Base-by-base conservation (phyloP, 2,329 filamentous ascomycete species). In the Scytalidium sp. region DNA sequence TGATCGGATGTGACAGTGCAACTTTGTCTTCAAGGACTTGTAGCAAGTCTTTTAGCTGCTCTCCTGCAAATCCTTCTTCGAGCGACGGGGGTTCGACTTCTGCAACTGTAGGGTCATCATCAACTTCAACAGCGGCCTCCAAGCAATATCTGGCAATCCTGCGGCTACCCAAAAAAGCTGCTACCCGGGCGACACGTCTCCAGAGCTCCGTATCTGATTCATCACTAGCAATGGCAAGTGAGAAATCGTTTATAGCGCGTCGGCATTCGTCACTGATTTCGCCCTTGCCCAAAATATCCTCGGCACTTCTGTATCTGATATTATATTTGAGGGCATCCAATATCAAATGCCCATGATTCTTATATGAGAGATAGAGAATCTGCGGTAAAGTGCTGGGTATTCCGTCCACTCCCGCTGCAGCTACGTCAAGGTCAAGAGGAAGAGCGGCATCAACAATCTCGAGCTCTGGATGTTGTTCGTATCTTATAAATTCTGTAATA, bases 341-440 rank as follows among this genome's bases (percentile, higher is more conserved):
- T 50, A 87, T 75, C 64, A 96, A 97, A 63, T 97, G 90, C 40
- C 91, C 94, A 70, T 93, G 85, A 60, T 97, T 99, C 69, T 97
- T 99, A 75, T 95, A 90, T 1, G 93, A 88, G 7, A 99, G 79
- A 62, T 96, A 97, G 19, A 97, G 78, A 10, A 95, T 91, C 63
- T 97, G 92, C 0, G 90, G 86, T 9, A 97, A 74, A 44, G 87
- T 93, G 63, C 87, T 94, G 15, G 86, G 89, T 2, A 84, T 83
- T 22, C 83, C 85, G 56, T 95, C 90, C 44, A 82, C 81, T 45
- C 84, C 81, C 50, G 80, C 80, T 22, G 80, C 79, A 21, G 79
- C 73, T 7, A 76, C 70, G 47, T 81, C 80, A n/a, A 82, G 68
- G 13, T 74, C 72, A 6, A 76, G 70, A 3, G 72, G 72, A 56